phyloP scores from a whole-genome alignment of 495 filamentous ascomycete genomes.

The Penicillium psychrofluorescens region DNA sequence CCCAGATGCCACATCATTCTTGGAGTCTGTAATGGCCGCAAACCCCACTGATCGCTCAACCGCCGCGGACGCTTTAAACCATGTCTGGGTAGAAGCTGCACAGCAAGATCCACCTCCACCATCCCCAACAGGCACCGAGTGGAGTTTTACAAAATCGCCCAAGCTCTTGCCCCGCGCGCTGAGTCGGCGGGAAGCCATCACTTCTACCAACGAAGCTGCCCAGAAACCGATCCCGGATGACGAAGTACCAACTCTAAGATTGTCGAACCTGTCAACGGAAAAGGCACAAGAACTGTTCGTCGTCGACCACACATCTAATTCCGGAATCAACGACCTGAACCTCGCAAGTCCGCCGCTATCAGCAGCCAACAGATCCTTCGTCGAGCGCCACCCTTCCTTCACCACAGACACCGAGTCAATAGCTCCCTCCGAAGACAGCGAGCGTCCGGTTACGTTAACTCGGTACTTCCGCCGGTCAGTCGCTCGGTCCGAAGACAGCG shows the following conservation, averaged over 20 bases:
- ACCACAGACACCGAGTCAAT: not conserved
- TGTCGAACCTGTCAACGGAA: not conserved
- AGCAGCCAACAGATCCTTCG: too few relatives aligned
- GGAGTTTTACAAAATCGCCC: too few relatives aligned
- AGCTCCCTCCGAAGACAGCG: not conserved
- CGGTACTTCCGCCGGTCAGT: too few relatives aligned
- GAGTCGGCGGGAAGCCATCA: too few relatives aligned
- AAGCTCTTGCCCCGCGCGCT: too few relatives aligned
- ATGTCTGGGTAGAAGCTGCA: constrained; percentile 2
- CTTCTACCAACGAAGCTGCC: too few relatives aligned
- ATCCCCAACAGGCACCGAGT: not conserved
- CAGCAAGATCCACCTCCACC: not conserved
- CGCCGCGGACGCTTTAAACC: constrained; percentile 2
- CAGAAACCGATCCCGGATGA: too few relatives aligned
- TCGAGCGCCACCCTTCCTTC: not conserved
- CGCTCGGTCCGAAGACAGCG: not conserved
- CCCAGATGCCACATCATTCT: not conserved
- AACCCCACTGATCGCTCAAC: not conserved
- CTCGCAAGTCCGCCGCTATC: not conserved
- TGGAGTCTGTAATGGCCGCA: not conserved
- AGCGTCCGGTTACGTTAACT: too few relatives aligned
- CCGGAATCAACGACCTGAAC: not conserved
- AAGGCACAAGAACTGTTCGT: not conserved
- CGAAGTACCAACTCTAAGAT: not conserved
- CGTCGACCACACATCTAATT: constrained; percentile 4